Evolutionary conservation across 306 rosid genomes (phyloP), one percentile per base, ranked within the genome.

Genomic region (Ceratonia siliqua): DNA sequence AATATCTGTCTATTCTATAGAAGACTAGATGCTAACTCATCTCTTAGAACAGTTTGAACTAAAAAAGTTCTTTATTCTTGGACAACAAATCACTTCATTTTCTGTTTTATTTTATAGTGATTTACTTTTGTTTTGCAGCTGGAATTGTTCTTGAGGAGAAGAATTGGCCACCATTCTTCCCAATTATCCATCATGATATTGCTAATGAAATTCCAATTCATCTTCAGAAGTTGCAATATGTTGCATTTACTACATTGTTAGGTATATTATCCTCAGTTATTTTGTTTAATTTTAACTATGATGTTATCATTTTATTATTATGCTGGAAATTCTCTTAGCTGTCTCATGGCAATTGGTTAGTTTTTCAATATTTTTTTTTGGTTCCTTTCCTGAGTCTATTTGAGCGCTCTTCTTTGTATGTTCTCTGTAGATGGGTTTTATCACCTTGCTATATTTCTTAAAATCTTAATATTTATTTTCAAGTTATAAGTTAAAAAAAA

Each of bases 121-220:
- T 73, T 64, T 68, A 68, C 20, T 85, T 85, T 76, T 82, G 57
- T 80, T 76, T 70, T 88, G 85, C 91, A 94, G 96, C 97, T 83
- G 98, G 97, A 75, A 82, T 91, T 81, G 94, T 88, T 82, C 64
- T 94, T 2, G 97, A 88, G 84, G 92, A 91, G 83, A 94, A 94
- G 81, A 94, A 94, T 32, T 94, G 98, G 98, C 98, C 97, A 14
- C 90, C 96, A 18, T 94, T 94, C 84, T 86, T 89, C 66, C 98
- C 98, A 22, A 78, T 94, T 49, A 94, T 94, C 84, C 98, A 91
- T 77, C 98, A 94, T 36, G 98, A 94, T 77, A 91, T 94, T 85
- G 91, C 89, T 54, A 94, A 91, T 72, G 98, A 94, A 65, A 88
- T 86, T 77, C 96, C 98, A 2, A 76, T 91, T 73, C 90, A 91